Evolutionary conservation across 108 stramenopile species (phyloP), one percentile per base, ranked within the genome.

Genomic region (Discostella pseudostelligera): DNA sequence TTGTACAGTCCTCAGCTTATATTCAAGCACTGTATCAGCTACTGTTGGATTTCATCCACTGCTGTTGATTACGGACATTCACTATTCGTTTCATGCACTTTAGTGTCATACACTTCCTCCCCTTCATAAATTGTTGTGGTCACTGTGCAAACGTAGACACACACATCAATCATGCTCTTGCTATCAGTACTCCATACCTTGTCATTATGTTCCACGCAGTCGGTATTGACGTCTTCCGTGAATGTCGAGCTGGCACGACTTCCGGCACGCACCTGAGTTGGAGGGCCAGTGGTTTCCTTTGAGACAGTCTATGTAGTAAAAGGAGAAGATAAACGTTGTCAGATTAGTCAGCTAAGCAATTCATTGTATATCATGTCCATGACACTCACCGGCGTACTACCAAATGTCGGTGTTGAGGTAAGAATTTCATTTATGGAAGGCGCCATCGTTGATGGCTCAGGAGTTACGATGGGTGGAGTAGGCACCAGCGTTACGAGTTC

Each of bases 61-160:
- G 5, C 5, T 3, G 32, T 32, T 3, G 3, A 32, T 32, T 53
- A 29, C 3, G 55, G 55, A 36, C 55, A 56, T 19, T 36, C 55
- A 8, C 19, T 26, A 19, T 56, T 10, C 8, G 55, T 56, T n/a
- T 7, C 37, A 2, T 56, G 11, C 35, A 56, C 55, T 8, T 36
- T 28, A 3, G 29, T 32, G 8, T 56, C 17, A 16, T 9, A 19
- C 13, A 20, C 17, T 4, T 20, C 55, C 25, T 35, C 37, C 0
- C 55, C 35, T 16, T 56, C 37, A 8, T 35, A 56, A 14, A 20
- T 35, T 5, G 29, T 56, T 3, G n/a, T 39, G n/a, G 55, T 56
- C 4, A 39, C 19, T 4, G 55, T 56, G 55, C 55, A 56, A 19
- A 56, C 55, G 35, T 56, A 37, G 37, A 56, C 55, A 56, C 55